phyloP scores from a whole-genome alignment of 768 basidiomycete species.

The Infundibulicybe gibba region DNA sequence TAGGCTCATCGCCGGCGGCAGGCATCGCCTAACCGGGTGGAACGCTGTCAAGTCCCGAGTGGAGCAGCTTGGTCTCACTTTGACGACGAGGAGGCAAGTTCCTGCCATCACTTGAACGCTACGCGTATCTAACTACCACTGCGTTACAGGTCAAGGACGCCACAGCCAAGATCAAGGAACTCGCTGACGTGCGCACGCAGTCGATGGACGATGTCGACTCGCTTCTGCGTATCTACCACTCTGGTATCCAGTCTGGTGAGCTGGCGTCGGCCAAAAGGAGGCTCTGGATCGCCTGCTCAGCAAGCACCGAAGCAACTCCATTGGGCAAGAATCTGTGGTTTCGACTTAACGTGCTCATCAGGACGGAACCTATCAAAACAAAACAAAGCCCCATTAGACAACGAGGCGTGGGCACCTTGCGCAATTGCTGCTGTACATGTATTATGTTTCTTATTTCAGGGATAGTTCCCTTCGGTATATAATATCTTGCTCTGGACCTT shows the following conservation, averaged over 20 bases:
- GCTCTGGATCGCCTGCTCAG: slow-evolving; percentile 83
- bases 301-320: slow-evolving; percentile 50
- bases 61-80: slow-evolving; percentile 88
- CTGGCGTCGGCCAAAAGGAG: slow-evolving; percentile 89
- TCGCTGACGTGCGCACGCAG: slow-evolving; percentile 97
- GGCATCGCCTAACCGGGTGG: slow-evolving; percentile 96
- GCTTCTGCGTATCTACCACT: slow-evolving; percentile 93
- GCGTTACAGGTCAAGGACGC: slow-evolving; percentile 85
- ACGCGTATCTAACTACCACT: slow-evolving; percentile 4
- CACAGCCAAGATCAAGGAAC: slow-evolving; percentile 98
- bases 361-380: too few species aligned
- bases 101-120: neutral
- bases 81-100: slow-evolving; percentile 82
- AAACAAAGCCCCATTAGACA: too few species aligned
- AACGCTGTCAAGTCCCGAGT: slow-evolving; percentile 99
- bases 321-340: slow-evolving; percentile 16
- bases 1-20: slow-evolving; percentile 16
- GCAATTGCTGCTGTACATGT: too few species aligned
- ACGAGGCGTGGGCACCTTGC: too few species aligned
- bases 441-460: too few species aligned
- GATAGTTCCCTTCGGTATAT: too few species aligned
- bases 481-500: too few species aligned
- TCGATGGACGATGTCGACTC: slow-evolving; percentile 99
- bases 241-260: slow-evolving; percentile 87
- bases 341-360: too few species aligned